phyloP scores from a whole-genome alignment of 495 filamentous ascomycete species.

The Baudoinia panamericana region DNA sequence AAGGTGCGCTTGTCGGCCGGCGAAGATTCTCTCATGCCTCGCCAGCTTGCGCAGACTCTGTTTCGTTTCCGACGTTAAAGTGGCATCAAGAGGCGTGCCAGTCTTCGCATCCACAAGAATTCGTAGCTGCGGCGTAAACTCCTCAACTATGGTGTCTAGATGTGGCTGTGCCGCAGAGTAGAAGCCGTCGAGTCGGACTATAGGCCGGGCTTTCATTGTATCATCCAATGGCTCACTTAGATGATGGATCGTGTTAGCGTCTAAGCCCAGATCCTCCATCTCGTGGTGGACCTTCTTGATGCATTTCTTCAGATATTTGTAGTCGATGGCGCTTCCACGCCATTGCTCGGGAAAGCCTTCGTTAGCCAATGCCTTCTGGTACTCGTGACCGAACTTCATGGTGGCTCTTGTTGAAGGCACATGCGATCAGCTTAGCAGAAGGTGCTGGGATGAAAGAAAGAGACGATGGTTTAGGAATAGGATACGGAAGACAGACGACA shows the following conservation, averaged over 20 bases:
- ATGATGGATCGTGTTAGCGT: slow-evolving; percentile 42
- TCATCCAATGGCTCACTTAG: slow-evolving; percentile 25
- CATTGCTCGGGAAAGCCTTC: slow-evolving; percentile 49
- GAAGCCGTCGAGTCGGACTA: slow-evolving; percentile 4
- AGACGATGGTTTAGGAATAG: too few relatives aligned
- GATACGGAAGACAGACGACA: too few relatives aligned
- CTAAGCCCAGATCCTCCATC: slow-evolving; percentile 46
- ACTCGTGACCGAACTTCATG: slow-evolving; percentile 70
- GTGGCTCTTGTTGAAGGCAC: slow-evolving; percentile 8
- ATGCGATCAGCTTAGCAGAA: too few relatives aligned
- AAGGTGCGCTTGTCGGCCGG: slow-evolving; percentile 3
- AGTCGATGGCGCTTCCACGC: slow-evolving; percentile 57
- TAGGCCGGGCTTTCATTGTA: not conserved
- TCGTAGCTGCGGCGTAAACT: slow-evolving; percentile 45
- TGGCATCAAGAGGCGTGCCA: slow-evolving; percentile 43
- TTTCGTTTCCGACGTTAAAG: slow-evolving; percentile 41
- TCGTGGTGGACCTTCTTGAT: slow-evolving; percentile 54
- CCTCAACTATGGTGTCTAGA: slow-evolving; percentile 15
- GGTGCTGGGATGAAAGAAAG: too few relatives aligned
- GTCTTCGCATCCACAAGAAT: slow-evolving; percentile 41
- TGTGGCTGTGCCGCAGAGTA: slow-evolving; percentile 10
- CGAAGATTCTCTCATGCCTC: slow-evolving; percentile 6
- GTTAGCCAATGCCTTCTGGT: slow-evolving; percentile 42
- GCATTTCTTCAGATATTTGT: slow-evolving; percentile 62
- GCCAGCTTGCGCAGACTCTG: slow-evolving; percentile 39